A percentile compares a stretch with the other conserved stretches of the same genome.
Conservation (phyloP, 139 green algal genomes). For the Eudorina sp. region DNA sequence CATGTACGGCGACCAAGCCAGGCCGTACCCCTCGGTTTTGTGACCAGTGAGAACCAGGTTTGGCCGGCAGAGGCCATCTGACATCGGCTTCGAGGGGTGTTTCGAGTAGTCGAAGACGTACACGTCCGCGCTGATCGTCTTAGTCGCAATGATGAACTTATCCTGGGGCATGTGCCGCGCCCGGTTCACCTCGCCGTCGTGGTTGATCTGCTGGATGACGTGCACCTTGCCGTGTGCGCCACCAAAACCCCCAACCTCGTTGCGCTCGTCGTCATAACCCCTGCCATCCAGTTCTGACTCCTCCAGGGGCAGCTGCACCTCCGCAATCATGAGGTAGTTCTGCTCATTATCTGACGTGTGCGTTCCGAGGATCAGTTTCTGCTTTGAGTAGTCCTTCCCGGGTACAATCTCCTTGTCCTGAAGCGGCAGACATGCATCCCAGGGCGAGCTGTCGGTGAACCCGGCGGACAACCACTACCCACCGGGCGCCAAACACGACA, state of each 20-base stretch:
- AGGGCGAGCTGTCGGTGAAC: background rate
- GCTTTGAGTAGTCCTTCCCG: conserved; percentile 90
- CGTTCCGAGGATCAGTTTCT: conserved; percentile 97
- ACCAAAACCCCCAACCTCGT: conserved; percentile 95
- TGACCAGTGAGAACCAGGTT: conserved; percentile 91
- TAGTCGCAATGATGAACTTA: conserved; percentile 97
- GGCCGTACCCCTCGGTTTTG: conserved; percentile 96
- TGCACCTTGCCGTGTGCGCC: conserved; percentile 83
- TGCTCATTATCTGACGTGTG: conserved; percentile 98
- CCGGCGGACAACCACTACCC: background rate
- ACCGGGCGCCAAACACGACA: background rate
- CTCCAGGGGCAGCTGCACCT: conserved; percentile 94
- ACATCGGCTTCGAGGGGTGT: conserved; percentile 91
- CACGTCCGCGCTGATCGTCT: conserved; percentile 89
- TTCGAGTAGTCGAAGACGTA: conserved; percentile 99
- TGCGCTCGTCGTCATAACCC: conserved; percentile 91
- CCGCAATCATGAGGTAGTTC: conserved; percentile 98
- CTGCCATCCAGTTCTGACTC: conserved; percentile 88
- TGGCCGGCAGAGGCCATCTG: conserved; percentile 86
- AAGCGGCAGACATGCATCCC: background rate
- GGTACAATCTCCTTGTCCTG: conserved; percentile 68
- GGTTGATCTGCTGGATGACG: conserved; percentile 98
- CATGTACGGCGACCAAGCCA: conserved; percentile 93
- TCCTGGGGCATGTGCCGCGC: conserved; percentile 89
- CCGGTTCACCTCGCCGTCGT: conserved; percentile 98